These are phyloP conservation scores for Veloboletus limbatus DNA, from an alignment of 1,284 basidiomycete species.

Conservation along the genomic window DNA sequence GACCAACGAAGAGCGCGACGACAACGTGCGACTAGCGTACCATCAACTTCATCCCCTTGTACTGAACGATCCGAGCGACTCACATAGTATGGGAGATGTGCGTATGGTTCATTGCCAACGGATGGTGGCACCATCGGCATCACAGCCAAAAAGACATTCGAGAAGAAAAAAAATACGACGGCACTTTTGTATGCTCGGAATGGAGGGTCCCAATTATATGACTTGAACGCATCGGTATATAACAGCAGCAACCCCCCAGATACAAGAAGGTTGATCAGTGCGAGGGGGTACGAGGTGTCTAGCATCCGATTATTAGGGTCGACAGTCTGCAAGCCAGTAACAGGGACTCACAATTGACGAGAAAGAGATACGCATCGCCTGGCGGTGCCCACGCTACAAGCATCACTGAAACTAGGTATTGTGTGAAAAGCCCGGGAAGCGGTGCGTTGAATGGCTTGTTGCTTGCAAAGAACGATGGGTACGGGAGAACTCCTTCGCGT, in stretches of 20 bases:
- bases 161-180: constrained; percentile 54
- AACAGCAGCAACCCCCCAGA: constrained; percentile 59
- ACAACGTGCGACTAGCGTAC: constrained; percentile 49
- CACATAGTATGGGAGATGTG: constrained; percentile 64
- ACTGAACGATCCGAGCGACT: constrained; percentile 22
- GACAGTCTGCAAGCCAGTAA: background rate
- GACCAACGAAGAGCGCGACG: constrained; percentile 48
- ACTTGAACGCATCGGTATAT: constrained; percentile 43
- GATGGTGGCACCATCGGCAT: constrained; percentile 61
- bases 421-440: constrained; percentile 42
- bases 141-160: constrained; percentile 58
- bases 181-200: constrained; percentile 51
- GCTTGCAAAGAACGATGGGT: constrained; percentile 49
- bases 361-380: constrained; percentile 67
- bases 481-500: constrained; percentile 62
- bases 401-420: constrained; percentile 52
- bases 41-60: background rate
- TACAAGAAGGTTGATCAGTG: constrained; percentile 57
- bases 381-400: constrained; percentile 53
- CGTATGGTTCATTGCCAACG: constrained; percentile 49
- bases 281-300: constrained; percentile 55
- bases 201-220: constrained; percentile 60
- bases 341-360: constrained; percentile 52
- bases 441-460: background rate
- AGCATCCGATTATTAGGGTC: constrained; percentile 4